Evolutionary conservation across 768 basidiomycete genomes (phyloP), one percentile per base, ranked within the genome.

Genomic region (Leccinum imitatum): DNA sequence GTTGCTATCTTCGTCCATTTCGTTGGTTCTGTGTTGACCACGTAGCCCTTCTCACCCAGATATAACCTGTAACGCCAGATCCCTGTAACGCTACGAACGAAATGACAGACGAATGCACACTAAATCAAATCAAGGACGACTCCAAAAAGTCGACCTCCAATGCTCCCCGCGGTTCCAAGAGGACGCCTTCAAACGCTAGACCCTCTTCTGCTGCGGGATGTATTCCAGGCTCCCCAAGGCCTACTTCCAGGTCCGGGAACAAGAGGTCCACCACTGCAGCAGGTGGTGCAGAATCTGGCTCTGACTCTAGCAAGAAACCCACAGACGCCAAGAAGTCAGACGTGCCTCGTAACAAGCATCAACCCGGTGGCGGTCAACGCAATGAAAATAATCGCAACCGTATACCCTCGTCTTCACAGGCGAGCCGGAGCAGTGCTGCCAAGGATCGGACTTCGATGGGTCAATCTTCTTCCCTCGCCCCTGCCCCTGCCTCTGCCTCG

Each of bases 81-180:
- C 71, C 65, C 69, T 77, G 59, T 65, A 66, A 71, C 80, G 73
- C 85, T 81, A 92, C 87, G 88, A 90, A 84, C 87, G 84, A 87
- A 76, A 93, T 93, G 91, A 90, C 88, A 75, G 91, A 93, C 82
- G 86, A 90, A 81, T 78, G 80, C 71, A 80, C 80, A 75, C 60
- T 64, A 53, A 69, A 71, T 53, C 77, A 73, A 59, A 75, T 78
- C 70, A 89, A 82, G 79, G 90, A 91, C 70, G 89, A 90, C 74
- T 13, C 67, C 47, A 90, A 83, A 82, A 90, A 85, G 78, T 76
- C 81, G 60, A 66, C 64, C 41, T 50, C 79, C 67, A 81, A 77
- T 59, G 77, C 77, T 69, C 78, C 77, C 71, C 84, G 87, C 60
- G 80, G 78, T 63, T 79, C 81, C 61, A 90, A 82, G 79, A 83